Percentiles rank a stretch among this genome's conserved stretches.
phyloP scores from a whole-genome alignment of 306 rosid species.

The Quercus parvula region DNA sequence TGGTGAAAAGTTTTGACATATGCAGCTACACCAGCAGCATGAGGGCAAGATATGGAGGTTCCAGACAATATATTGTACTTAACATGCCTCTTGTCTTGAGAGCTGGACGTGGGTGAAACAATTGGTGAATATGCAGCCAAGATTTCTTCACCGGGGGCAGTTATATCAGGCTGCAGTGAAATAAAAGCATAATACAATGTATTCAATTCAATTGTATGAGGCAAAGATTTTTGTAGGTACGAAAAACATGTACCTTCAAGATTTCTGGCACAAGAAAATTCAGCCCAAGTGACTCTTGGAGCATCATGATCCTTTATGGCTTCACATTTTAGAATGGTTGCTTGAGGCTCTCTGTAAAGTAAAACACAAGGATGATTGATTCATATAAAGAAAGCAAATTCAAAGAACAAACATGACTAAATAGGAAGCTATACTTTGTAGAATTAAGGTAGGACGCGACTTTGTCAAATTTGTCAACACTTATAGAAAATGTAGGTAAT shows the following conservation, averaged over 20 bases:
- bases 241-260: background rate
- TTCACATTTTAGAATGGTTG: background rate
- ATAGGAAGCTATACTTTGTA: background rate
- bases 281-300: background rate
- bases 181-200: background rate
- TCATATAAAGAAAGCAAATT: too few relatives aligned
- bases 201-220: background rate
- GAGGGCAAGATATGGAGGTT: conserved; percentile 39
- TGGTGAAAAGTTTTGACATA: conserved; percentile 33
- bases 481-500: background rate
- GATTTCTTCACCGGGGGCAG: conserved; percentile 27
- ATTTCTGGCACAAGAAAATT: background rate
- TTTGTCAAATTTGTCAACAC: background rate
- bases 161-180: conserved; percentile 28
- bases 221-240: background rate
- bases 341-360: background rate
- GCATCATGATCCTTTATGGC: background rate
- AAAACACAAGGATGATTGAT: too few relatives aligned
- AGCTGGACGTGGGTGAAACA: background rate
- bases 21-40: conserved; percentile 30
- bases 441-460: background rate
- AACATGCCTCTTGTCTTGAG: background rate
- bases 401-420: background rate
- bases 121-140: conserved; percentile 24
- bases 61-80: conserved; percentile 15